These are phyloP conservation scores for Porcisia deanei DNA, from an alignment of 208 protist genomes.

Conservation along the genomic window DNA sequence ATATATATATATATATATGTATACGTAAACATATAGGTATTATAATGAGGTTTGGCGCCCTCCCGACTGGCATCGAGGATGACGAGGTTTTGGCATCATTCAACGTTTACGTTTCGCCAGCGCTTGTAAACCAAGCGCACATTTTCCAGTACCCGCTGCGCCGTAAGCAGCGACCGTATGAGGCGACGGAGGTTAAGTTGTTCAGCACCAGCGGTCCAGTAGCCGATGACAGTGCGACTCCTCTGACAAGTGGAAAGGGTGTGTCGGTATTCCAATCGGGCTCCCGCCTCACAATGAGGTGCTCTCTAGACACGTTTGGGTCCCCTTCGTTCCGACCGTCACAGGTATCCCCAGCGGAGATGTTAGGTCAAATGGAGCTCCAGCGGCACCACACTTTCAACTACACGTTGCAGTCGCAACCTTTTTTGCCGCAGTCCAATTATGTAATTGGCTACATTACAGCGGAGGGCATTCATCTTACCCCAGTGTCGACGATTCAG, in stretches of 20 bases:
- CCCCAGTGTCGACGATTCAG: conserved; percentile 61
- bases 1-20: neutral
- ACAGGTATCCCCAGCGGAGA: neutral
- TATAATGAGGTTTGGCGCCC: conserved; percentile 30
- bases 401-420: conserved; percentile 77
- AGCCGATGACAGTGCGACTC: neutral
- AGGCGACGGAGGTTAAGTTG: conserved; percentile 61
- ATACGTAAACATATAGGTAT: no score
- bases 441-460: conserved; percentile 68
- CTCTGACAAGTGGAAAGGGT: conserved; percentile 3
- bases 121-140: conserved; percentile 62
- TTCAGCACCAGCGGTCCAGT: conserved; percentile 47
- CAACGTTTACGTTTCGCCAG: conserved; percentile 70
- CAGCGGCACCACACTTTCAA: conserved; percentile 42
- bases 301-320: conserved; percentile 75
- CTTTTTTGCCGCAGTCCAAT: conserved; percentile 65
- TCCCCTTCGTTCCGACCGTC: conserved; percentile 52
- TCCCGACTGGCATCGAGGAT: conserved; percentile 29
- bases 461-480: conserved; percentile 62
- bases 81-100: conserved; percentile 84
- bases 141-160: conserved; percentile 90
- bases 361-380: conserved; percentile 21
- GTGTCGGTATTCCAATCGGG: conserved; percentile 31
- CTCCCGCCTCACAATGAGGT: conserved; percentile 76
- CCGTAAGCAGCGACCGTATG: conserved; percentile 64